Evolutionary conservation across 2,329 filamentous ascomycete species (phyloP).

Genomic region (Fusarium acutatum): DNA sequence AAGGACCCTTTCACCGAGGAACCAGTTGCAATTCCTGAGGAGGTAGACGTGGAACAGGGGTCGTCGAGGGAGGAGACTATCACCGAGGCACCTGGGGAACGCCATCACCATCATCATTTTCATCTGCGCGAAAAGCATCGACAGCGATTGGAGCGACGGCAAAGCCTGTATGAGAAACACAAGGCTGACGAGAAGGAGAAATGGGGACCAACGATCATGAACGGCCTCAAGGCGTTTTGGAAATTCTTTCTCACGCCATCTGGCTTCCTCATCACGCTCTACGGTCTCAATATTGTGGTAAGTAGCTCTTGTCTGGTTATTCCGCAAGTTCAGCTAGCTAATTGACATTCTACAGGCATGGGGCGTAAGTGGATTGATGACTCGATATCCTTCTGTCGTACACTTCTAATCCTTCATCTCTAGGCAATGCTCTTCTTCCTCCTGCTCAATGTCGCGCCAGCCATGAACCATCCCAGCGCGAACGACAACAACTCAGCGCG

Average conservation of each 20-base stretch:
- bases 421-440: constrained; percentile 4
- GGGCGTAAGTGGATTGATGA: neutral
- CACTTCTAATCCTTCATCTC: neutral
- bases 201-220: neutral
- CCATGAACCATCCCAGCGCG: constrained; percentile 18
- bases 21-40: neutral
- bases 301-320: neutral
- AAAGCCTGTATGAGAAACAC: neutral
- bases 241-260: constrained; percentile 52
- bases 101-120: neutral
- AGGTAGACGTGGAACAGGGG: neutral
- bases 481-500: constrained; percentile 77
- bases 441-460: neutral
- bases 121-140: neutral
- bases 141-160: neutral
- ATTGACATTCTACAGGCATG: neutral
- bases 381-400: neutral
- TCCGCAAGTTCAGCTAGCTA: neutral
- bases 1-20: neutral
- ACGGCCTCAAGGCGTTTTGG: neutral
- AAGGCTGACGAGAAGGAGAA: neutral
- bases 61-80: neutral
- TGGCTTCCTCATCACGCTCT: neutral
- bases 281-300: neutral
- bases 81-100: neutral